Evolutionary conservation across 2,329 filamentous ascomycete genomes (phyloP), one percentile per base, ranked within the genome.

Genomic region (Scedosporium apiospermum): DNA sequence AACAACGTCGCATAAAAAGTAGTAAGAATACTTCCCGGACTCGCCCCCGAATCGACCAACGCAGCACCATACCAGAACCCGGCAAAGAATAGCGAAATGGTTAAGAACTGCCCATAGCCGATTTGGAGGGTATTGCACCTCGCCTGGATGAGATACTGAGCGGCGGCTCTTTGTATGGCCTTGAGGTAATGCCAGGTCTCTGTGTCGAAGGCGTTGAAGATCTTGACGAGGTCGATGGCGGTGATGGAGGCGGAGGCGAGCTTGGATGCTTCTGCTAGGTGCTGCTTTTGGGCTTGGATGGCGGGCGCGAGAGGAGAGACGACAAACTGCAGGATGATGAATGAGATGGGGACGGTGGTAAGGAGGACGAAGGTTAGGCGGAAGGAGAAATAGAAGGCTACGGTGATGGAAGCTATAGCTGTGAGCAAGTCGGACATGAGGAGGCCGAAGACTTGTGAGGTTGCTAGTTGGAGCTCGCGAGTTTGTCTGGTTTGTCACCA

Each of bases 11-110:
- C 85, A 77, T 95, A 96, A 67, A 98, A 97, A 0, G 91, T 89
- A 0, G 90, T 95, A 55, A 97, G 73, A 3, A 96, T 84, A 62
- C 88, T 78, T 0, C 88, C 89, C 0, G 90, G 77, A 10, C 77
- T 79, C 12, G 84, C 75, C 0, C 85, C 85, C 1, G 81, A 74
- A 9, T 80, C 77, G 9, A 95, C 86, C 1, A 96, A 80, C 1
- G 83, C 77, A 30, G 88, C 83, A 0, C 92, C 93, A 68, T 93
- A 96, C 85, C 90, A 96, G 69, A 98, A 97, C 0, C 92, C 93
- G 63, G 92, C 83, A 0, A 96, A 88, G 67, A 98, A 97, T 71
- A 97, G 86, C 1, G 80, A 80, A 3, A 91, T 82, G 34, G 88
- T 86, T 77, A 92, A 86, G 67, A 96, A 84, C 57, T 88, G 87